Percentiles rank a stretch among this genome's conserved stretches.
Evolutionary conservation across 805 yeast genomes (phyloP).

Genomic region (Lipomyces chichibuensis): DNA sequence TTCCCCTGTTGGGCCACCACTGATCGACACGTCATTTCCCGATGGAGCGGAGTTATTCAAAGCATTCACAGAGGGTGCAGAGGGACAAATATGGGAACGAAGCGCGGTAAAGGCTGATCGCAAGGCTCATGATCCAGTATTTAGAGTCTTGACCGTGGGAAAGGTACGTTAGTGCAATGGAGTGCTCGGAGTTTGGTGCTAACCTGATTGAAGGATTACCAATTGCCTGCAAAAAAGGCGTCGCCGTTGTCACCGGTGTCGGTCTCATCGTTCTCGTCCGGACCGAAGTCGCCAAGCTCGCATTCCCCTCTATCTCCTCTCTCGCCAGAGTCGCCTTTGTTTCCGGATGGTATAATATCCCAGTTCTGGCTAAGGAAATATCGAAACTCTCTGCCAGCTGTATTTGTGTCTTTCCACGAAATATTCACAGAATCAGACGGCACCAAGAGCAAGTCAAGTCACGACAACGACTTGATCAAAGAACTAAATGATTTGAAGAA

Average conservation of each 20-base stretch:
- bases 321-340: conserved; percentile 47
- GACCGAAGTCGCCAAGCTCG: conserved; percentile 6
- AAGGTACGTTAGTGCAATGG: conserved; percentile 11
- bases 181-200: background rate
- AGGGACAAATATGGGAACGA: conserved; percentile 25
- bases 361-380: conserved; percentile 60
- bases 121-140: conserved; percentile 9
- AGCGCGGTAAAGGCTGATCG: conserved; percentile 19
- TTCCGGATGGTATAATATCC: conserved; percentile 51
- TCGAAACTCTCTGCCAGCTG: conserved; percentile 52
- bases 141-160: conserved; percentile 23
- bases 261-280: conserved; percentile 18
- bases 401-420: conserved; percentile 52
- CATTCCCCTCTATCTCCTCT: conserved; percentile 52
- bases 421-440: conserved; percentile 44
- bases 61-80: conserved; percentile 23
- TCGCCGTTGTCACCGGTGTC: conserved; percentile 27
- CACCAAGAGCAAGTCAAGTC: conserved; percentile 35
- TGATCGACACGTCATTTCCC: conserved; percentile 20
- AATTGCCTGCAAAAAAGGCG: conserved; percentile 29
- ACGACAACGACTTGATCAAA: conserved; percentile 43
- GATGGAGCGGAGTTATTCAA: conserved; percentile 17
- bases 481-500: conserved; percentile 47
- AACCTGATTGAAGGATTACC: conserved; percentile 14
- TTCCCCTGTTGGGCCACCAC: background rate